A percentile compares a stretch with the other conserved stretches of the same genome.
These are phyloP conservation scores for Circinella umbellata DNA, from an alignment of 371 early-diverging fungal species.

Conservation along the genomic window DNA sequence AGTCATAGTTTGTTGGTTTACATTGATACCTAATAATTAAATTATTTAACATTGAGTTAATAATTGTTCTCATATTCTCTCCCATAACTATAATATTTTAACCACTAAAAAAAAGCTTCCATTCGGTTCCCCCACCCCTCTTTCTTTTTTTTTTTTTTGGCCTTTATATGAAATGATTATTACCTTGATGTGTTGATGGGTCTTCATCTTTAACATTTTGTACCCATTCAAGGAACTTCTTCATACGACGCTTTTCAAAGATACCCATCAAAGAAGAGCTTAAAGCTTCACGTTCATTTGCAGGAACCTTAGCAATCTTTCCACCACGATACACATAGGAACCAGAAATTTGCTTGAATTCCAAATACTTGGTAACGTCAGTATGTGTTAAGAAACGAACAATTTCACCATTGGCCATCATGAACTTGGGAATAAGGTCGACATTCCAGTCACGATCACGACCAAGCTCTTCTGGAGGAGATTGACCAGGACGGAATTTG, in stretches of 20 bases:
- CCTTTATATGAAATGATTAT: no score
- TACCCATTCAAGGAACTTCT: slow-evolving; percentile 97
- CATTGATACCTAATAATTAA: slow-evolving; percentile 59
- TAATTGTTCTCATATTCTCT: no score
- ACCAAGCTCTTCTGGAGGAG: slow-evolving; percentile 74
- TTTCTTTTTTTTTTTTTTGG: no score
- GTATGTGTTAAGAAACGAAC: slow-evolving; percentile 89
- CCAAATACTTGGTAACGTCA: slow-evolving; percentile 97
- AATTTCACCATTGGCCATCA: slow-evolving; percentile 97
- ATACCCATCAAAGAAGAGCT: slow-evolving; percentile 90
- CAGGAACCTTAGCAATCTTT: slow-evolving; percentile 95
- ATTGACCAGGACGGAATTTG: slow-evolving; percentile 82
- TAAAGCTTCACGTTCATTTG: slow-evolving; percentile 90
- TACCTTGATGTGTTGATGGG: slow-evolving; percentile 80
- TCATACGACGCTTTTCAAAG: slow-evolving; percentile 95
- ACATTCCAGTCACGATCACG: slow-evolving; percentile 96
- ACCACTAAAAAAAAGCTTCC: no score
- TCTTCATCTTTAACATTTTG: slow-evolving; percentile 83
- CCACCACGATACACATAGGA: slow-evolving; percentile 94
- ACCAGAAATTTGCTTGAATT: slow-evolving; percentile 97
- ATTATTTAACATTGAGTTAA: background rate
- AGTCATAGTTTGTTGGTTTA: slow-evolving; percentile 78
- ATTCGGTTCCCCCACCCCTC: no score
- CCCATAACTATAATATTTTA: no score
- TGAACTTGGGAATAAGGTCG: slow-evolving; percentile 99